Conservation (phyloP, 192 early-diverging fungal genomes). For the Obelidium mucronatum region DNA sequence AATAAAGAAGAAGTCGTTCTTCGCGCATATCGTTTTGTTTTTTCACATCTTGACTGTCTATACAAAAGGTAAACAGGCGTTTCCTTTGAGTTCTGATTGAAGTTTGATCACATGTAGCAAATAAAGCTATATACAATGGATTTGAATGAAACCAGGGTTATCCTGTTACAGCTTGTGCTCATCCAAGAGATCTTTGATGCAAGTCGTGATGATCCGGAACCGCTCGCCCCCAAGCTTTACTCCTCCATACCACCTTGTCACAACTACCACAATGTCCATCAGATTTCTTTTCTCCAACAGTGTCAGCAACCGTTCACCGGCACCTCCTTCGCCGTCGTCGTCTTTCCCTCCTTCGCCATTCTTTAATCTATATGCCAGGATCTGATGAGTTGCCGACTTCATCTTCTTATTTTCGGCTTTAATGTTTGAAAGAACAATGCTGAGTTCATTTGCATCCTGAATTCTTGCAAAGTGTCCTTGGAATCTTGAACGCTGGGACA, state of each 20-base stretch:
- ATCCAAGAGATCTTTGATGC: not conserved
- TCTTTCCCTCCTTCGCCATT: not conserved
- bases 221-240: not conserved
- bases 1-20: no score
- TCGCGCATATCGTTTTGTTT: no score
- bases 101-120: no score
- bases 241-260: not conserved
- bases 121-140: no score
- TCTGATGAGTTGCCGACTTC: not conserved
- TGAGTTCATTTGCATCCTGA: not conserved
- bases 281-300: not conserved
- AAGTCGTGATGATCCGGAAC: not conserved
- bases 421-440: not conserved
- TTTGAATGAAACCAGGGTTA: no score
- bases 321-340: not conserved
- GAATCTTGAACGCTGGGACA: not conserved
- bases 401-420: not conserved
- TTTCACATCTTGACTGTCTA: no score
- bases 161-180: constrained; percentile 48
- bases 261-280: not conserved
- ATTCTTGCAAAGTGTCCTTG: not conserved
- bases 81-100: no score
- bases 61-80: no score
- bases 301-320: not conserved
- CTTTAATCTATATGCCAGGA: not conserved